Evolutionary conservation across 805 yeast genomes (phyloP), one percentile per base, ranked within the genome.

Genomic region (Martiniozyma abietophila): DNA sequence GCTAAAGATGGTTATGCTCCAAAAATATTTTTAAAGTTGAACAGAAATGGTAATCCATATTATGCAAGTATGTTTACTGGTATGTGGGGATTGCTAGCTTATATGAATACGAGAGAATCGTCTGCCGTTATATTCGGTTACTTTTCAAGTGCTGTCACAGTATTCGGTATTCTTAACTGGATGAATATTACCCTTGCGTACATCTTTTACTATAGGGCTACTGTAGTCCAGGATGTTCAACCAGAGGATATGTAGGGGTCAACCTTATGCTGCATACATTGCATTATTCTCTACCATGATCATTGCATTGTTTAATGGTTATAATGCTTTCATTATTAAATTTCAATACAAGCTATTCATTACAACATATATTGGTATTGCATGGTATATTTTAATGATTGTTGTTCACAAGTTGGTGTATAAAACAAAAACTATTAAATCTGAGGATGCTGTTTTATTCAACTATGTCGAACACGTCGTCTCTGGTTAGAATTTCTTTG

Each of bases 1-100:
- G 76, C 81, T 7, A 71, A 68, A 37, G 78, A 74, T 51, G 80
- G 80, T 5, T 63, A 67, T 44, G 76, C 74, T 25, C 82, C 83
- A 39, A 51, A 56, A 32, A 45, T 67, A 18, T 65, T 79, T 31
- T 69, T 72, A 12, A 75, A 75, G 53, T 68, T 80, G 34, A 88
- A 80, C 51, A 65, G 75, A 38, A 60, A 60, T 34, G 92, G 92
- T 27, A 65, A 86, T 42, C 92, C 94, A 6, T 39, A 30, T 6
- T 22, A 27, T 29, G 44, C 42, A 15, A 39, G 39, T 14, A 10
- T 46, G 2, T 32, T 42, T 24, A 40, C 41, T 7, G 34, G 41
- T 7, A 8, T 44, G 18, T 40, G 36, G 25, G 50, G 49, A 3
- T 26, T 35, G 6, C 28, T 46, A 14, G 38, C 47, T 9, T 46